Percentiles rank a stretch among this genome's conserved stretches.
phyloP scores from a whole-genome alignment of 805 yeast genomes.

The Ogataea pilisensis region DNA sequence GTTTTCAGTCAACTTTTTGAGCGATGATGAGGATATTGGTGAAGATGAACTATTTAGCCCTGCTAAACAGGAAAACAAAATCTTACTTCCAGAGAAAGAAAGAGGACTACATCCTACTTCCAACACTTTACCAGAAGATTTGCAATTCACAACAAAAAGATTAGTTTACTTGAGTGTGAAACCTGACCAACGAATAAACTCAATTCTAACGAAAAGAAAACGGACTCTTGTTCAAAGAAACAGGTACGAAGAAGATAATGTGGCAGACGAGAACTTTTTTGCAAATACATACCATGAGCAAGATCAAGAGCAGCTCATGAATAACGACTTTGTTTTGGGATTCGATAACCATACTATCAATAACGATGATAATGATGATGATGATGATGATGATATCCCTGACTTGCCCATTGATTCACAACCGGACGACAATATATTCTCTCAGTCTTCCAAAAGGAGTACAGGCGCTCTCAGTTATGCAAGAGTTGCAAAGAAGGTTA shows the following conservation, averaged over 20 bases:
- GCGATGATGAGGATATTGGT: conserved; percentile 19
- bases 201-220: conserved; percentile 25
- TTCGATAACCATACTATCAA: conserved; percentile 17
- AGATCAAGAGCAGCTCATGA: conserved; percentile 17
- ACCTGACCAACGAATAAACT: conserved; percentile 33
- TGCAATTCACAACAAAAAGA: conserved; percentile 44
- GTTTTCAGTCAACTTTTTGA: conserved; percentile 26
- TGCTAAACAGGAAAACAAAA: conserved; percentile 19
- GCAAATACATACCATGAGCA: conserved; percentile 43
- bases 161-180: conserved; percentile 45
- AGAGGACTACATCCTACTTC: conserved; percentile 21
- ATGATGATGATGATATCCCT: conserved; percentile 32
- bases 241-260: conserved; percentile 29
- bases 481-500: conserved; percentile 45
- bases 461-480: conserved; percentile 37
- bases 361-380: conserved; percentile 30
- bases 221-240: conserved; percentile 10
- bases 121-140: conserved; percentile 45
- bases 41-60: conserved; percentile 26
- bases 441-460: conserved; percentile 16
- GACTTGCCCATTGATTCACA: conserved; percentile 23
- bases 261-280: conserved; percentile 48
- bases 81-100: conserved; percentile 23
- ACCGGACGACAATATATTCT: conserved; percentile 8
- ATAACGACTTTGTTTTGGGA: conserved; percentile 7